Evolutionary conservation across 176 grass and related monocot genomes (phyloP).

Genomic region (Puya raimondii): DNA sequence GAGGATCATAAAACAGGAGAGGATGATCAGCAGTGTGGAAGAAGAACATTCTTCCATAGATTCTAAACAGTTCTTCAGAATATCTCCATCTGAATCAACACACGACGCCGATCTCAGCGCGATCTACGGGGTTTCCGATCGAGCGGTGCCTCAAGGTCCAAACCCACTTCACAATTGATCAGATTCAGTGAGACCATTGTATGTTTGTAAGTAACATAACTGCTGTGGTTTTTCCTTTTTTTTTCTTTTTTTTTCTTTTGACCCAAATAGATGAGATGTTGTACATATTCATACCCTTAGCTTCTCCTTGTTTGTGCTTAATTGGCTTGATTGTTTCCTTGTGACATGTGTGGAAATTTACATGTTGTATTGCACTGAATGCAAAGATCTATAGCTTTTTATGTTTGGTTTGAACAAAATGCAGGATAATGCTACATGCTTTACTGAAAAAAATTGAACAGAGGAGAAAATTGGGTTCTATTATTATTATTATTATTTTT

Average conservation of each 20-base stretch:
- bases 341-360: background rate
- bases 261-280: no score
- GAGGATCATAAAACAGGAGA: constrained; percentile 27
- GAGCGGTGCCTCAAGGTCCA: constrained; percentile 59
- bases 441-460: no score
- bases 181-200: background rate
- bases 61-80: constrained; percentile 4
- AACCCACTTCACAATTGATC: constrained; percentile 73
- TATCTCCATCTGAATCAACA: constrained; percentile 23
- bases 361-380: background rate
- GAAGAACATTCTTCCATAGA: constrained; percentile 9
- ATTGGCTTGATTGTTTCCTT: background rate
- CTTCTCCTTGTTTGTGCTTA: background rate
- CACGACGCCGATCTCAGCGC: background rate
- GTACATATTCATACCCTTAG: background rate
- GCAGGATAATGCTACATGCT: no score
- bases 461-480: no score
- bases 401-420: no score
- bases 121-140: constrained; percentile 32
- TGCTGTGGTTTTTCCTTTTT: background rate
- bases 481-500: no score
- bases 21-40: constrained; percentile 2
- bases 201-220: background rate
- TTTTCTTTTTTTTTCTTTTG: background rate
- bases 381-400: no score